Conservation (phyloP, 176 grass and related monocot genomes). For the Elaeis guineensis region DNA sequence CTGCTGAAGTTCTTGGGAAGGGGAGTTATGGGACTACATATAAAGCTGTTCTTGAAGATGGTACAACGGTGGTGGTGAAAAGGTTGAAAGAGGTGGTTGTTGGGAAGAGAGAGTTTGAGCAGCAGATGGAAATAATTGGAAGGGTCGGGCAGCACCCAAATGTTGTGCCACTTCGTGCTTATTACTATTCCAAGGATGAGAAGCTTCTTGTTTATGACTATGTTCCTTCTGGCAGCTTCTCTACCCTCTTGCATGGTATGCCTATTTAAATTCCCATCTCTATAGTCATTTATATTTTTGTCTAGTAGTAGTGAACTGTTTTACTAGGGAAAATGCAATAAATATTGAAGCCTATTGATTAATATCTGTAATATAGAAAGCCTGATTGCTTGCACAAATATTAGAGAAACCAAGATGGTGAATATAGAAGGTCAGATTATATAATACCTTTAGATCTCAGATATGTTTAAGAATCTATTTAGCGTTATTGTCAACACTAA, state of each 20-base stretch:
- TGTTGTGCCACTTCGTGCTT: slow-evolving; percentile 75
- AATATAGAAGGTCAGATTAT: too few relatives aligned
- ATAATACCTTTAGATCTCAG: too few relatives aligned
- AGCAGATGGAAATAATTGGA: slow-evolving; percentile 94
- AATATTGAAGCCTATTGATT: too few relatives aligned
- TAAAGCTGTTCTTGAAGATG: slow-evolving; percentile 95
- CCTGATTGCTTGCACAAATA: too few relatives aligned
- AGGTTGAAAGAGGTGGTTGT: slow-evolving; percentile 86
- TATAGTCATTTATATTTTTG: background rate
- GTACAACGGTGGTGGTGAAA: slow-evolving; percentile 87
- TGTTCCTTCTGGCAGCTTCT: slow-evolving; percentile 59
- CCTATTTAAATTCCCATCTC: background rate
- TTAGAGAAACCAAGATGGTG: too few relatives aligned
- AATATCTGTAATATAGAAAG: too few relatives aligned
- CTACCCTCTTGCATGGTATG: slow-evolving; percentile 80
- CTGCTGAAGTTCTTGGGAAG: slow-evolving; percentile 92
- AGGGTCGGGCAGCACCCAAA: slow-evolving; percentile 64
- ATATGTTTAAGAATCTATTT: too few relatives aligned
- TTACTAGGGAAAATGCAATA: too few relatives aligned
- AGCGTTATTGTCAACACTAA: too few relatives aligned
- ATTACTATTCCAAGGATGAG: slow-evolving; percentile 99
- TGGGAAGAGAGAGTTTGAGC: slow-evolving; percentile 85
- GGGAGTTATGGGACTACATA: slow-evolving; percentile 94
- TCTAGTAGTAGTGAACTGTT: too few relatives aligned
- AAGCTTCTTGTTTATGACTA: slow-evolving; percentile 96